Evolutionary conservation across 2,329 filamentous ascomycete genomes (phyloP).

Genomic region (Sphaerulina musiva): DNA sequence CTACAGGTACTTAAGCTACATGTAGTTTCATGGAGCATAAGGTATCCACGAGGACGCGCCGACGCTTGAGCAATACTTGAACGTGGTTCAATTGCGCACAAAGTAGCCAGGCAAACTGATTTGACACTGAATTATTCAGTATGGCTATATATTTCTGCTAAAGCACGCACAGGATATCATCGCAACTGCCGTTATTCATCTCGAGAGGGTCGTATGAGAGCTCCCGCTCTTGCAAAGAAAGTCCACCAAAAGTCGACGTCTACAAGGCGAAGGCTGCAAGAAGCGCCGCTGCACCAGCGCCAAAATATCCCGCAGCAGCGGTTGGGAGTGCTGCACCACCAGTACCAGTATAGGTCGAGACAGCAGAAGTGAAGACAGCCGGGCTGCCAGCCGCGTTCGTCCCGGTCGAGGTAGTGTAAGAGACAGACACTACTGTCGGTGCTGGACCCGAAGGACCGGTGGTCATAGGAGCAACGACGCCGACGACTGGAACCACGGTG

Average conservation of each 20-base stretch:
- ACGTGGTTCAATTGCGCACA: no score
- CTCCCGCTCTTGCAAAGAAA: not conserved
- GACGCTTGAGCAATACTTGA: no score
- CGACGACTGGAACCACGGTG: not conserved
- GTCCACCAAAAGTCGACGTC: not conserved
- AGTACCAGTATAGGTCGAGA: not conserved
- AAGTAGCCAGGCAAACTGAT: no score
- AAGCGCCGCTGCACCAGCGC: slow-evolving; percentile 6
- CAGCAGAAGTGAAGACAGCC: not conserved
- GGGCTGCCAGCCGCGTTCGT: not conserved
- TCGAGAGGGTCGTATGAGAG: not conserved
- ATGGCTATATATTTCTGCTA: no score
- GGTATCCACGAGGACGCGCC: no score
- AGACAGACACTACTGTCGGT: slow-evolving; percentile 1
- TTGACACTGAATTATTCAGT: no score
- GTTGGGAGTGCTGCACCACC: slow-evolving; percentile 2
- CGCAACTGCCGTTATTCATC: not conserved
- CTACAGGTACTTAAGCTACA: no score
- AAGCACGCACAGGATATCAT: not conserved
- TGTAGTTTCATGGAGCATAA: no score
- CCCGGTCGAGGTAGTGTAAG: not conserved
- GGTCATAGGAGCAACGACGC: not conserved
- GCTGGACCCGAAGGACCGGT: not conserved
- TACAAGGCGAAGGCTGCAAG: slow-evolving; percentile 5
- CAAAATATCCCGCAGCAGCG: not conserved